phyloP scores from a whole-genome alignment of 2,329 filamentous ascomycete genomes.

The Aspergillus ochraceoroseus region DNA sequence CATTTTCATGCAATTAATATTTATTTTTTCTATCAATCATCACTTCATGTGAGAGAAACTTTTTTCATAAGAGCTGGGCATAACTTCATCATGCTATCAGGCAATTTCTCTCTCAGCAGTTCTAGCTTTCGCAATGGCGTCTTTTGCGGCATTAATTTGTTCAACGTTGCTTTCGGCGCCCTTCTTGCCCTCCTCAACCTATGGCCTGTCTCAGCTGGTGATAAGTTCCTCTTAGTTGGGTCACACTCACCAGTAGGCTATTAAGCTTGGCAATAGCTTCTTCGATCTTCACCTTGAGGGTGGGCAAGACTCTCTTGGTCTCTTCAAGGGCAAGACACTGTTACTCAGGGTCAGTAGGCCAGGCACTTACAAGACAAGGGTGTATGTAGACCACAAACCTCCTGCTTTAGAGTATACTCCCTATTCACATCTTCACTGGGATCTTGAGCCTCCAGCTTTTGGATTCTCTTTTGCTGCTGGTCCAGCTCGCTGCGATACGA shows the following conservation, averaged over 20 bases:
- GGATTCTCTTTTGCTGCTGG: constrained; percentile 66
- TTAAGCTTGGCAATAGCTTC: constrained; percentile 69
- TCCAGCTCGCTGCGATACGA: constrained; percentile 84
- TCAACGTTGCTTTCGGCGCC: constrained; percentile 39
- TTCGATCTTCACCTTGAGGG: constrained; percentile 64
- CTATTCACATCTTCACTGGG: constrained; percentile 72
- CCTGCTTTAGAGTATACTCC: constrained; percentile 75
- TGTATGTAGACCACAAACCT: too few relatives aligned
- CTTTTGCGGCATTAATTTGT: constrained; percentile 41
- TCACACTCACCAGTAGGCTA: constrained; percentile 62
- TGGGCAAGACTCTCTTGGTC: constrained; percentile 75
- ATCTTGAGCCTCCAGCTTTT: constrained; percentile 61
- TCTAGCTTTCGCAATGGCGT: constrained; percentile 40
- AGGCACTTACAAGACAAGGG: too few relatives aligned
- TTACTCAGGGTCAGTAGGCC: too few relatives aligned
- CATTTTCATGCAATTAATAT: constrained; percentile 1
- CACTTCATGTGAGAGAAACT: neutral
- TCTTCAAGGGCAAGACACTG: constrained; percentile 79
- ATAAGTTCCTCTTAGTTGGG: neutral
- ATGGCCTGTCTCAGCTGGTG: constrained; percentile 2
- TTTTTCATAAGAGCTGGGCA: too few relatives aligned
- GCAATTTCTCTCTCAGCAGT: constrained; percentile 39
- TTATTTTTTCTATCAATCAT: constrained; percentile 5
- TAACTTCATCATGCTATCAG: too few relatives aligned
- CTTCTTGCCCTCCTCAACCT: constrained; percentile 41